A percentile compares a stretch with the other conserved stretches of the same genome.
Evolutionary conservation across 2,329 filamentous ascomycete species (phyloP).

Genomic region (Alternaria conjuncta): DNA sequence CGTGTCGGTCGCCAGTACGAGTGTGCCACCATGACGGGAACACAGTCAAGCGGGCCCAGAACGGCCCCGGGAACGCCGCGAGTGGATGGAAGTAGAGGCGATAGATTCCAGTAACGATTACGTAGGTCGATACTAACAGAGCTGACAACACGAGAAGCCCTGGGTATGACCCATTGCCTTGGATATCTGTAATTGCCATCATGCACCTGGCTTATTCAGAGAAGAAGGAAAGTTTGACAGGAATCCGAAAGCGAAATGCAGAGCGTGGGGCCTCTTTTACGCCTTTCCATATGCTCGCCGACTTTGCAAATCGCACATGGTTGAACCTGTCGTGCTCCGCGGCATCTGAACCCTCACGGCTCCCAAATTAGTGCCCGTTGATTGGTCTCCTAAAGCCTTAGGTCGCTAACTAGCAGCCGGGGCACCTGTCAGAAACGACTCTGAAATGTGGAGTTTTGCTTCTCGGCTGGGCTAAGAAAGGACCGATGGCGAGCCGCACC

Average conservation of each 20-base stretch:
- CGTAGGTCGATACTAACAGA: constrained; percentile 12
- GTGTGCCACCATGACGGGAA: constrained; percentile 63
- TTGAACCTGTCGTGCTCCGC: neutral
- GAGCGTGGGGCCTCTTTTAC: constrained; percentile 7
- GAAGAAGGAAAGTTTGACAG: neutral
- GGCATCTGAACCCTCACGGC: neutral
- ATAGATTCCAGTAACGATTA: constrained; percentile 20
- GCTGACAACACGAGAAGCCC: constrained; percentile 3
- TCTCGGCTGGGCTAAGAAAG: constrained; percentile 2
- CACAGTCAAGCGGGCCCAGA: constrained; percentile 29
- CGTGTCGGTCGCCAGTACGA: constrained; percentile 72
- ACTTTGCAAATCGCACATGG: neutral
- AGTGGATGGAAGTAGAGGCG: constrained; percentile 30
- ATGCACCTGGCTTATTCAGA: constrained; percentile 6
- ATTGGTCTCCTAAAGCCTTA: constrained; percentile 1
- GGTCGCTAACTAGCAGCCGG: neutral
- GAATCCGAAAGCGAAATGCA: neutral
- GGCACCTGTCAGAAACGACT: neutral
- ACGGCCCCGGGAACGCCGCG: constrained; percentile 29
- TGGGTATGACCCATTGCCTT: constrained; percentile 2
- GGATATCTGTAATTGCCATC: constrained; percentile 1
- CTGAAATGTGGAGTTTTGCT: constrained; percentile 7
- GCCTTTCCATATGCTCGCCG: constrained; percentile 7
- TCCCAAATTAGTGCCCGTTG: neutral
- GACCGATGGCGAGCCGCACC: constrained; percentile 6